Percentiles rank a stretch among this genome's conserved stretches.
phyloP scores from a whole-genome alignment of 106 monocot species.

The Iris macrosiphon region DNA sequence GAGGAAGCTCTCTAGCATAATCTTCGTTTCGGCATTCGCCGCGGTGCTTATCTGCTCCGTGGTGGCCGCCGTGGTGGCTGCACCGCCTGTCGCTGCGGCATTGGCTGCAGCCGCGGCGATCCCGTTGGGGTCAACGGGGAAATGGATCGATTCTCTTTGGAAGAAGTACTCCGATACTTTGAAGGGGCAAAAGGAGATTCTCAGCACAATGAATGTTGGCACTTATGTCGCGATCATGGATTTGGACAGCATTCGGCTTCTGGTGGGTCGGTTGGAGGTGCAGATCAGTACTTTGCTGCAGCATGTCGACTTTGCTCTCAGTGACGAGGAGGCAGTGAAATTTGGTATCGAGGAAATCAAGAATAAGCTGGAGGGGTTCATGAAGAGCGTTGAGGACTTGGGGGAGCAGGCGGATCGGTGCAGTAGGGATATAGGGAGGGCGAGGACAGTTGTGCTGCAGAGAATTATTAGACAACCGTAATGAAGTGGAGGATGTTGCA shows the following conservation, averaged over 20 bases:
- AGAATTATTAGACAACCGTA: constrained; percentile 22
- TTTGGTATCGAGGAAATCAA: constrained; percentile 42
- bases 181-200: constrained; percentile 27
- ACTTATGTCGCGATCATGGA: constrained; percentile 27
- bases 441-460: constrained; percentile 49
- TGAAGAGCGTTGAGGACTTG: constrained; percentile 30
- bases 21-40: constrained; percentile 25
- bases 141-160: constrained; percentile 51
- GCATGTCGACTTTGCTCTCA: constrained; percentile 26
- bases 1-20: constrained; percentile 36
- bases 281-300: constrained; percentile 22
- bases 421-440: constrained; percentile 27
- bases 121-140: constrained; percentile 30
- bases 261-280: constrained; percentile 32
- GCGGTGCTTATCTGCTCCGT: constrained; percentile 44
- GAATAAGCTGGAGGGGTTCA: constrained; percentile 23
- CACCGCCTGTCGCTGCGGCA: constrained; percentile 42
- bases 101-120: constrained; percentile 19
- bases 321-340: constrained; percentile 27
- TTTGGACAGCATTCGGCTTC: constrained; percentile 34
- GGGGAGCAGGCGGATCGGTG: constrained; percentile 43
- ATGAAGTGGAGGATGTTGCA: background rate
- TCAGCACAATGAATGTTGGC: constrained; percentile 21
- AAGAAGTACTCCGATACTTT: constrained; percentile 18
- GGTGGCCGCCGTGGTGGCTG: constrained; percentile 39